Evolutionary conservation across 2,329 filamentous ascomycete genomes (phyloP), one percentile per base, ranked within the genome.

Genomic region (Colletotrichum coccodes): DNA sequence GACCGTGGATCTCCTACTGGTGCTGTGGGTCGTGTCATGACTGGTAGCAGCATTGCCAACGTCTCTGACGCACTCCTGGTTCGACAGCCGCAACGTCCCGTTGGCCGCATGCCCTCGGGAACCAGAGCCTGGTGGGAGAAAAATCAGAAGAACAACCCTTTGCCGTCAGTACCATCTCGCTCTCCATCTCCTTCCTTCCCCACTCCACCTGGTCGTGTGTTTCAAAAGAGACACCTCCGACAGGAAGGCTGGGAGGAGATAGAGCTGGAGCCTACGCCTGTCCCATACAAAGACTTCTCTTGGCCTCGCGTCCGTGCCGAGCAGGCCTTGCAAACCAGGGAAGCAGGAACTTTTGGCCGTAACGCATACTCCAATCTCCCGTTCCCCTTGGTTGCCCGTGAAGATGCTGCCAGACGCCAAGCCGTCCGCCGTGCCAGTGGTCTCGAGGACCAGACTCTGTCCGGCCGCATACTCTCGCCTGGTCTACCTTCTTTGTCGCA

Each of bases 21-120:
- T 8, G 34, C 47, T 38, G 32, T 72, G 23, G 68, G 70, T 18
- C 58, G 68, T 7, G 53, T 68, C 7, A 62, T 71, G 47, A 68
- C 60, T 47, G 70, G 70, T n/a, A 72, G 70, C 64, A 72, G 70
- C 54, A 69, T 72, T 11, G 70, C 70, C 32, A 68, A 72, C 14
- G 65, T 69, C 42, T 72, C 70, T 28, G 70, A 72, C 18, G 38
- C 38, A 21, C 40, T 65, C 7, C 38, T 71, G 2, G 26, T 56
- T 30, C 34, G n/a, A 21, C 47, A 61, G 8, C 58, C 59, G 30
- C 32, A 42, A 6, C 26, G 60, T 14, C 36, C 18, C 32, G 38
- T 28, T 28, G 7, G 40, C 11, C 60, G 58, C 9, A 23, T 42
- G 46, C 23, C 30, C 34, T 59, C 56, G 3, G 26, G 57, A 40